Evolutionary conservation across 768 basidiomycete genomes (phyloP).

Genomic region (Roridomyces roridus): DNA sequence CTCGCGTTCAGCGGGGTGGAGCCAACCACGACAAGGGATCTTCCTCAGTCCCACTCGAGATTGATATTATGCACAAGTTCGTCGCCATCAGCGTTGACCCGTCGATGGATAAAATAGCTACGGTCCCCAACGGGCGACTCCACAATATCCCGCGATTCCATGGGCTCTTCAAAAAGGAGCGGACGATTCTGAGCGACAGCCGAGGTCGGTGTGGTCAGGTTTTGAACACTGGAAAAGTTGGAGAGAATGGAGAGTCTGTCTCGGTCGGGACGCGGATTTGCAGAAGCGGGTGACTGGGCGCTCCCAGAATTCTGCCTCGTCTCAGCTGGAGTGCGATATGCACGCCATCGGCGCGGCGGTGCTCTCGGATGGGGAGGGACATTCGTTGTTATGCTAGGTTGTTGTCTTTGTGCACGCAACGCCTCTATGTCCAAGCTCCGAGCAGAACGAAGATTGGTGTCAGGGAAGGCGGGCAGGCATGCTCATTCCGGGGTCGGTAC

Average conservation of each 20-base stretch:
- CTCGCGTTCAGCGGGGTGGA: constrained; percentile 26
- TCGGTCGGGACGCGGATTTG: constrained; percentile 22
- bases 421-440: constrained; percentile 29
- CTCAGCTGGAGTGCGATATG: constrained; percentile 15
- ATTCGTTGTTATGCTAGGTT: constrained; percentile 15
- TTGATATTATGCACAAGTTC: constrained; percentile 47
- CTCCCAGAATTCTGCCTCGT: constrained; percentile 24
- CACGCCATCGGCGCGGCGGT: constrained; percentile 30
- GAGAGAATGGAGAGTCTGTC: constrained; percentile 47
- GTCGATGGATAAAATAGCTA: constrained; percentile 43
- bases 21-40: constrained; percentile 39
- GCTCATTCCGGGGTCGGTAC: constrained; percentile 28
- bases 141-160: constrained; percentile 17
- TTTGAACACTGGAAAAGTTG: constrained; percentile 44
- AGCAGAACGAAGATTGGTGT: constrained; percentile 19
- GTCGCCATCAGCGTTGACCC: constrained; percentile 42
- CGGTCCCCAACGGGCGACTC: constrained; percentile 28
- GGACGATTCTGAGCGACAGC: constrained; percentile 35
- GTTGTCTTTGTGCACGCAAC: constrained; percentile 16
- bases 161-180: constrained; percentile 48
- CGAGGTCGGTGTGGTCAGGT: constrained; percentile 42
- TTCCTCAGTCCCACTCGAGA: constrained; percentile 46
- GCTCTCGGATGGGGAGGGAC: constrained; percentile 11
- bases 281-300: constrained; percentile 30
- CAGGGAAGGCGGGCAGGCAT: constrained; percentile 12